These are phyloP conservation scores for Kwoniella bestiolae DNA, from an alignment of 768 basidiomycete species.

Conservation along the genomic window DNA sequence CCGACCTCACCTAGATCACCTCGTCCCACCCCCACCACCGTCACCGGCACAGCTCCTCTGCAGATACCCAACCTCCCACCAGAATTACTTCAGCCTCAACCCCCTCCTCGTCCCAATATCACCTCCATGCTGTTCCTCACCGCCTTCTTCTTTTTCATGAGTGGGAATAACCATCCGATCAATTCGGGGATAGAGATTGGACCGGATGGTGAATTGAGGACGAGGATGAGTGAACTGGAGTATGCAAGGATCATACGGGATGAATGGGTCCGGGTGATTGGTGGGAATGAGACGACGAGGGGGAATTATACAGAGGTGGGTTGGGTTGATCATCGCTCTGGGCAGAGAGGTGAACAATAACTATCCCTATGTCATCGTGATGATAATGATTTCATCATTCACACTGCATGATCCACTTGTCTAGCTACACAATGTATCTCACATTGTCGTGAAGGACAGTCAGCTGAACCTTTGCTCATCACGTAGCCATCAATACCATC, in stretches of 20 bases:
- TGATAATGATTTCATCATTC: too few relatives aligned
- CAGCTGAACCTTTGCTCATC: neutral
- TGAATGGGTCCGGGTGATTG: slow-evolving; percentile 41
- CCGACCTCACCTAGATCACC: slow-evolving; percentile 22
- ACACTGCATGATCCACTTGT: too few relatives aligned
- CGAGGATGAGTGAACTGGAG: slow-evolving; percentile 42
- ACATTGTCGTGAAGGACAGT: neutral
- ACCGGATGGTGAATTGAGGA: slow-evolving; percentile 42
- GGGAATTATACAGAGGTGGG: slow-evolving; percentile 50
- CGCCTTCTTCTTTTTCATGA: slow-evolving; percentile 55
- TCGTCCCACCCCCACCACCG: neutral
- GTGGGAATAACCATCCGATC: slow-evolving; percentile 35
- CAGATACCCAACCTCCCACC: slow-evolving; percentile 12
- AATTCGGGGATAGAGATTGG: slow-evolving; percentile 30
- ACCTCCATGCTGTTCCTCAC: slow-evolving; percentile 54
- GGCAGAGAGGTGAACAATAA: too few relatives aligned
- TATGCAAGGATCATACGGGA: slow-evolving; percentile 30
- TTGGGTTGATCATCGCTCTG: too few relatives aligned
- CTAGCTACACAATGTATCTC: too few relatives aligned
- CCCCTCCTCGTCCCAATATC: slow-evolving; percentile 42
- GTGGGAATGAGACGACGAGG: slow-evolving; percentile 32
- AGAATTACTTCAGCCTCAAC: slow-evolving; percentile 21
- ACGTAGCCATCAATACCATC: slow-evolving; percentile 33
- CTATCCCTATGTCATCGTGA: too few relatives aligned
- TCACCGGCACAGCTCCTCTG: slow-evolving; percentile 9